A percentile compares a stretch with the other conserved stretches of the same genome.
Evolutionary conservation across 805 yeast genomes (phyloP).

Genomic region (Suhomyces vadensis): DNA sequence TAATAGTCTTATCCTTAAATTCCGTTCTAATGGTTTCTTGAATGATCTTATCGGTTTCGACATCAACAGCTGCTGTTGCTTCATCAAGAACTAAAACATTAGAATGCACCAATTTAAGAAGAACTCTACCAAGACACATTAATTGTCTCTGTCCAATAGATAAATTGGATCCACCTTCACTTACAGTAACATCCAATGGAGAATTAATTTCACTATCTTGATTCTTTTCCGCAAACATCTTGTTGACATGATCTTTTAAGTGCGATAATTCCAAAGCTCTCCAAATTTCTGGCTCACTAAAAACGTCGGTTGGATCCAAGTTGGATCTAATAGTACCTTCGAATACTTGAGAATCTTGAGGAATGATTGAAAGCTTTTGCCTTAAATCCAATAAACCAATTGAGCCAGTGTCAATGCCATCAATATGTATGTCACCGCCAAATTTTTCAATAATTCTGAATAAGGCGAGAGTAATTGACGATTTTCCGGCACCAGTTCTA

Average conservation of each 20-base stretch:
- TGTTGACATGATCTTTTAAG: slow-evolving; percentile 41
- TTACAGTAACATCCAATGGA: slow-evolving; percentile 35
- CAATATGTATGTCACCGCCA: slow-evolving; percentile 40
- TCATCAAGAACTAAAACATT: slow-evolving; percentile 72
- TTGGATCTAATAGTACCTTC: slow-evolving; percentile 44
- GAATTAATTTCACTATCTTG: slow-evolving; percentile 23
- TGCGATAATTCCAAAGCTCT: slow-evolving; percentile 44
- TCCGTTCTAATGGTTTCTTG: slow-evolving; percentile 78
- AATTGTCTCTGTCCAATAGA: slow-evolving; percentile 56
- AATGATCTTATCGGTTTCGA: slow-evolving; percentile 74
- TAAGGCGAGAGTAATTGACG: slow-evolving; percentile 44
- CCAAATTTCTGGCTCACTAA: slow-evolving; percentile 42
- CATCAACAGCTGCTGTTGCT: slow-evolving; percentile 89
- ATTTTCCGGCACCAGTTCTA: slow-evolving; percentile 49
- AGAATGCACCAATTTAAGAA: slow-evolving; percentile 58
- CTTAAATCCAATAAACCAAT: slow-evolving; percentile 47
- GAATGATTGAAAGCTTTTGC: slow-evolving; percentile 43
- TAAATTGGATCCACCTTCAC: slow-evolving; percentile 49
- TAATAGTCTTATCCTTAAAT: slow-evolving; percentile 72
- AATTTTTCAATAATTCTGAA: slow-evolving; percentile 44
- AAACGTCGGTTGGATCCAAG: slow-evolving; percentile 41
- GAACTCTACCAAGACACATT: slow-evolving; percentile 80
- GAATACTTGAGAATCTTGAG: slow-evolving; percentile 48
- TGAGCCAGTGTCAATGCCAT: slow-evolving; percentile 31
- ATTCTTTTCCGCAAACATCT: slow-evolving; percentile 36